Conservation (phyloP, 345 rosid species). For the Syzygium jambos region DNA sequence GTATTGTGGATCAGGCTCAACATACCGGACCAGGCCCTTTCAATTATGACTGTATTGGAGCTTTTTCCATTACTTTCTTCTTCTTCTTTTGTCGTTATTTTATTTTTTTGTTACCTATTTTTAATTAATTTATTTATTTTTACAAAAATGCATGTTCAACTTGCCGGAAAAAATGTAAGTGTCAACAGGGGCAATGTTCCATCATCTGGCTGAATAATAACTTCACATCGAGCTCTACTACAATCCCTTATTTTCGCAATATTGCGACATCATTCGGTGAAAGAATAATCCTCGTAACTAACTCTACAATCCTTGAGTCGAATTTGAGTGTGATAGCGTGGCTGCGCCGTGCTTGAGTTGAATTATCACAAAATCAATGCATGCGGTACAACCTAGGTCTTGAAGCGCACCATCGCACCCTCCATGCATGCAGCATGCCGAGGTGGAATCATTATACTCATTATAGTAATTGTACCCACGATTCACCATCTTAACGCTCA, state of each 20-base stretch:
- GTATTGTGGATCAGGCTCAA: background rate
- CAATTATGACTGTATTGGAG: background rate
- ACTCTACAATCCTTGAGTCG: background rate
- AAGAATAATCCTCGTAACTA: too few species aligned
- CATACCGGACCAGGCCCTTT: background rate
- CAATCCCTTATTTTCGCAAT: too few species aligned
- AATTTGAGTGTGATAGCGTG: background rate
- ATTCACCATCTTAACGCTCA: too few species aligned
- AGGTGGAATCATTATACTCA: fast-evolving
- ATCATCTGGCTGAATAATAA: too few species aligned
- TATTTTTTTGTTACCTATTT: too few species aligned
- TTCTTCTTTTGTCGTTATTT: too few species aligned
- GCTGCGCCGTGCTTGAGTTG: too few species aligned
- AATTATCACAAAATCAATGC: too few species aligned
- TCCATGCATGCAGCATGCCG: fast-evolving
- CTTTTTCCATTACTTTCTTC: too few species aligned
- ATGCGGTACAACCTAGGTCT: background rate
- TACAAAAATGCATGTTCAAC: background rate
- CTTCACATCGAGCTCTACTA: background rate
- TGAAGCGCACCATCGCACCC: background rate
- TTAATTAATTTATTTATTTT: fast-evolving
- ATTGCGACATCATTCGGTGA: fast-evolving
- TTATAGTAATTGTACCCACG: too few species aligned
- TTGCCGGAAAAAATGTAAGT: too few species aligned
- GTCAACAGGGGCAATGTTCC: background rate